phyloP scores from a whole-genome alignment of 2,329 filamentous ascomycete genomes.

The Cytospora paraplurivora region DNA sequence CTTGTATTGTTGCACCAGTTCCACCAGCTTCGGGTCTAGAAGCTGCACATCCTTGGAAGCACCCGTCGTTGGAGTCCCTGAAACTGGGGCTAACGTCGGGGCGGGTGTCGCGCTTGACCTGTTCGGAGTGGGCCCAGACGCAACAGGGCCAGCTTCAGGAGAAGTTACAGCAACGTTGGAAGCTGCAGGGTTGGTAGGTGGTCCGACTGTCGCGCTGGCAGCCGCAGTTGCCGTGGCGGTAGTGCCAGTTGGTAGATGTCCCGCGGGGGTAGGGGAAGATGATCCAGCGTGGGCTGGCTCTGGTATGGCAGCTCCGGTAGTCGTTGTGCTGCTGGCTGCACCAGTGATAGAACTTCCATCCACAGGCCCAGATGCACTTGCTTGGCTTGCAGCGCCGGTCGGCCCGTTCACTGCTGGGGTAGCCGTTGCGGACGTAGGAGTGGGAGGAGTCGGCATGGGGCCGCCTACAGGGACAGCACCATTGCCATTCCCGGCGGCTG shows the following conservation, averaged over 20 bases:
- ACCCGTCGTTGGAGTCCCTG: conserved; percentile 14
- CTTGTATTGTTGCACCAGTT: conserved; percentile 49
- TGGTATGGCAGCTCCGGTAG: not conserved
- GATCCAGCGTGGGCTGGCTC: not conserved
- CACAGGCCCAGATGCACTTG: conserved; percentile 1
- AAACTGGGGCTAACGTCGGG: not conserved
- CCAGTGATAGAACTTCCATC: not conserved
- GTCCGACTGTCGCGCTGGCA: not conserved
- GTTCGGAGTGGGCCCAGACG: not conserved
- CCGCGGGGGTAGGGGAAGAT: not conserved
- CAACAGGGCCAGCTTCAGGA: not conserved
- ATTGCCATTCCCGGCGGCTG: not conserved
- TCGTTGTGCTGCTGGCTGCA: not conserved
- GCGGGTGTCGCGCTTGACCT: conserved; percentile 16
- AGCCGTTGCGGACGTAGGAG: not conserved
- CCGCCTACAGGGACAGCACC: conserved; percentile 1
- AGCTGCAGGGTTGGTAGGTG: conserved; percentile 8
- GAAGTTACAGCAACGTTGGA: not conserved
- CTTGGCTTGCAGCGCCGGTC: not conserved
- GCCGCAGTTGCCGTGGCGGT: not conserved
- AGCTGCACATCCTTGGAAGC: conserved; percentile 21
- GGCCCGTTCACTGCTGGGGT: not conserved
- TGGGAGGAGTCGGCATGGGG: not conserved
- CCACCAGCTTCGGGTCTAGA: conserved; percentile 45
- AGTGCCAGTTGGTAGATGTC: not conserved